Evolutionary conservation across 495 filamentous ascomycete genomes (phyloP), one percentile per base, ranked within the genome.

Genomic region (Talaromyces proteolyticus): DNA sequence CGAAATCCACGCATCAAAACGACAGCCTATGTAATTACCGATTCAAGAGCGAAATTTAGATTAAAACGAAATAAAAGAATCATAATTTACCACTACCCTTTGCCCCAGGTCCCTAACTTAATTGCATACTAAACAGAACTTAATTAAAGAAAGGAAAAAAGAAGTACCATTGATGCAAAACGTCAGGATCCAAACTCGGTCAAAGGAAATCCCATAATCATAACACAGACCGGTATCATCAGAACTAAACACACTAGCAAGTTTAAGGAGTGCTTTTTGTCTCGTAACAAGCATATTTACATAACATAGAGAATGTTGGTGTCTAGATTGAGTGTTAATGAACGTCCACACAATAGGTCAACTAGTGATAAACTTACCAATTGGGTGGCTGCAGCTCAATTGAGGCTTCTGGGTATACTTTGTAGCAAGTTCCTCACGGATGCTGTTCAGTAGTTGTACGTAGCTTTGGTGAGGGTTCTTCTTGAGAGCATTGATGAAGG

Each of bases 341-440:
- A 29, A 29, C 12, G 26, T 42, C 16, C 40, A 17, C 6, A 42
- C 6, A 17, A 6, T 42, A 10, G 21, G 16, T 17, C 21, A 10
- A 17, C 6, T 44, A 45, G 43, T 22, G 44, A 67, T n/a, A n/a
- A n/a, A n/a, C 63, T 73, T 82, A 97, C 93, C 87, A 74, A 98
- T 73, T 46, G 93, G 93, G 70, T 98, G 93, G 68, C 90, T 95
- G 74, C 91, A 92, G 67, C 90, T 95, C 54, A 98, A 76, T 75
- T 98, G 93, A 57, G 93, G 93, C 76, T 96, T 96, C 70, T 98
- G 93, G 24, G 82, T 84, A 65, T 98, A 98, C 64, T 91, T 92
- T 18, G 81, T 86, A 51, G 89, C 80, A 51, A 98, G 75, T 66
- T 96, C 94, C 50, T 92, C 85, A 8, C 93, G 86, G 63, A 98